Percentiles rank a stretch among this genome's conserved stretches.
These are phyloP conservation scores for Lipomyces sp. DNA, from an alignment of 805 yeast species.

Conservation along the genomic window DNA sequence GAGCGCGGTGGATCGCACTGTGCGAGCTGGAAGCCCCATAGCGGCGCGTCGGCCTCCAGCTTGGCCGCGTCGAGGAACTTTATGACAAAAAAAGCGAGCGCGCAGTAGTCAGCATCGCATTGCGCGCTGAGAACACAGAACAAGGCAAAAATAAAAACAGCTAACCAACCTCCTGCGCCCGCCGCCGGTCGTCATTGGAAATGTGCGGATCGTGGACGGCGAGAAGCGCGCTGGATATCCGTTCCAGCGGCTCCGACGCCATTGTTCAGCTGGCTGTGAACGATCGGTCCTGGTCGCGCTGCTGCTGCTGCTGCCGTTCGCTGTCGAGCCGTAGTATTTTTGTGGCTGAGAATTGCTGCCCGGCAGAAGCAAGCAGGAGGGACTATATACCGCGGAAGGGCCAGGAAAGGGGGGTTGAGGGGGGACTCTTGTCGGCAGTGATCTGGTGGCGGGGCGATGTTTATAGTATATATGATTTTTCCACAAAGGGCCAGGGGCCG, in stretches of 20 bases:
- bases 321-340: too few species aligned
- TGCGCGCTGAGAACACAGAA: neutral
- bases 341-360: too few species aligned
- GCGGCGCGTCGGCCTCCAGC: constrained; percentile 76
- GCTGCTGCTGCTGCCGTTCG: too few species aligned
- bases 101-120: neutral
- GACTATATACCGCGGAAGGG: too few species aligned
- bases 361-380: too few species aligned
- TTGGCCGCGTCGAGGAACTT: constrained; percentile 73
- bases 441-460: too few species aligned
- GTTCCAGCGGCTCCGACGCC: constrained; percentile 44
- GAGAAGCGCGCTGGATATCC: constrained; percentile 73
- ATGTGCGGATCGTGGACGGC: constrained; percentile 67
- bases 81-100: neutral
- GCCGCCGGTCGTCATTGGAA: constrained; percentile 42
- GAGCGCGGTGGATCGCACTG: constrained; percentile 42
- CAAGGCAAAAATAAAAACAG: neutral
- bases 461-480: too few species aligned
- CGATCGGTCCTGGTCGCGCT: too few species aligned
- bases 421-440: too few species aligned
- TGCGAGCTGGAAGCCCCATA: constrained; percentile 87
- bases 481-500: too few species aligned
- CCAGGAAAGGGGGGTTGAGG: too few species aligned
- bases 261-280: neutral
- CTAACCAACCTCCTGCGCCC: constrained; percentile 47